Evolutionary conservation across 257 asterid species (phyloP).

Genomic region (Salvia splendens): DNA sequence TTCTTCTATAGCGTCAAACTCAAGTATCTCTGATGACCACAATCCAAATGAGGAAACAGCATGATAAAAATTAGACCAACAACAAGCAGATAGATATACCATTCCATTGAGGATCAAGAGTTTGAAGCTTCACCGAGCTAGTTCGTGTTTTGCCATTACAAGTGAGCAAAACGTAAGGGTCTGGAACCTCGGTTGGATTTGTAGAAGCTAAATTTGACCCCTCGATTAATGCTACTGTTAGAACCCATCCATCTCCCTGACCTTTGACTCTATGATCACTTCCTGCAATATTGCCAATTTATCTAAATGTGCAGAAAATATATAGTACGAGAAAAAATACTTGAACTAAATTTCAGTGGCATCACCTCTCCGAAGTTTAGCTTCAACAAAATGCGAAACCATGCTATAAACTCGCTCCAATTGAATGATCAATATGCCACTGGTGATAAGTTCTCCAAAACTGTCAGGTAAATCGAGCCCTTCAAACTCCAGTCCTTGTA

Average conservation of each 20-base stretch:
- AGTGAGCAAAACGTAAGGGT: constrained; percentile 85
- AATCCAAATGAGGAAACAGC: neutral
- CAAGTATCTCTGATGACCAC: constrained; percentile 68
- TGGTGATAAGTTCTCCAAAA: constrained; percentile 70
- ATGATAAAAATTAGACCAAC: constrained; percentile 12
- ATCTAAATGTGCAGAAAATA: neutral
- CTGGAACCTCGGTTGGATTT: constrained; percentile 53
- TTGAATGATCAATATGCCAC: constrained; percentile 60
- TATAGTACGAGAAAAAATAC: neutral
- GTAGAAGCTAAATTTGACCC: constrained; percentile 59
- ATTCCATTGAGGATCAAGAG: constrained; percentile 82
- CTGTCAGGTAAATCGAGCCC: constrained; percentile 93
- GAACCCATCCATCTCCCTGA: constrained; percentile 94
- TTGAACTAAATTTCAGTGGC: constrained; percentile 16
- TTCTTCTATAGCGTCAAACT: constrained; percentile 89
- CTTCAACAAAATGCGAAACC: constrained; percentile 77
- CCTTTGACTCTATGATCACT: constrained; percentile 85
- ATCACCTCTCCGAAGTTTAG: constrained; percentile 70
- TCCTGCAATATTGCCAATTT: constrained; percentile 45
- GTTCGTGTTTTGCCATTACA: constrained; percentile 91
- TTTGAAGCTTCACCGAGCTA: constrained; percentile 92
- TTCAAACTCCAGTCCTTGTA: constrained; percentile 63
- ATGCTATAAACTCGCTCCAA: constrained; percentile 64
- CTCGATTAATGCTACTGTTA: constrained; percentile 80
- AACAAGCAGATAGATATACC: constrained; percentile 40